A percentile compares a stretch with the other conserved stretches of the same genome.
These are phyloP conservation scores for Trichoderma asperellum DNA, from an alignment of 2,329 filamentous ascomycete species.

Conservation along the genomic window DNA sequence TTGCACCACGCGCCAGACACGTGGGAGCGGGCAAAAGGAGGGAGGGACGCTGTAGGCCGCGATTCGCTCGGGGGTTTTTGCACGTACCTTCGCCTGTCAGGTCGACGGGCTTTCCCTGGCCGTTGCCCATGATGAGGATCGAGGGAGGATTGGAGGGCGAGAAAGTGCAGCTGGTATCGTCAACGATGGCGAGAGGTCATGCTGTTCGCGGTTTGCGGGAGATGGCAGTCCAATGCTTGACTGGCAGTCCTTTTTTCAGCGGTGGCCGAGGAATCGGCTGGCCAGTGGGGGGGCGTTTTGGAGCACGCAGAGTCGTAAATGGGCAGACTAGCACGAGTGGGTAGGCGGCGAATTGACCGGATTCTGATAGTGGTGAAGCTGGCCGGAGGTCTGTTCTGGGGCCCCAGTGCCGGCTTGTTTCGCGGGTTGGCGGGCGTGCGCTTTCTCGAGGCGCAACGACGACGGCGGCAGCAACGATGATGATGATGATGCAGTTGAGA, in stretches of 20 bases:
- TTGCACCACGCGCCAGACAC: slow-evolving; percentile 19
- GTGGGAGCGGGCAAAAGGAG: slow-evolving; percentile 28
- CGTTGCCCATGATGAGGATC: slow-evolving; percentile 84
- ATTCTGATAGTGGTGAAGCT: slow-evolving; percentile 11
- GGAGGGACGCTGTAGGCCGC: slow-evolving; percentile 16
- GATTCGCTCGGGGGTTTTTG: slow-evolving; percentile 15
- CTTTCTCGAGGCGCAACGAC: neutral
- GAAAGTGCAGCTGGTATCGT: slow-evolving; percentile 30
- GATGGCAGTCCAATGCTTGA: neutral
- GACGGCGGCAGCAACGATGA: neutral
- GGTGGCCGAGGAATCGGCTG: slow-evolving; percentile 23
- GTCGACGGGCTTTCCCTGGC: slow-evolving; percentile 89
- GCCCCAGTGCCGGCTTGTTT: slow-evolving; percentile 3
- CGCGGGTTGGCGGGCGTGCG: neutral
- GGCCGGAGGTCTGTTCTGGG: slow-evolving; percentile 4
- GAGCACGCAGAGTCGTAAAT: slow-evolving; percentile 7
- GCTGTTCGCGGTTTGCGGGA: slow-evolving; percentile 29
- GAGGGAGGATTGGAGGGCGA: slow-evolving; percentile 34
- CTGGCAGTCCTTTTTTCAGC: slow-evolving; percentile 7
- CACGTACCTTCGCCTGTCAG: slow-evolving; percentile 85
- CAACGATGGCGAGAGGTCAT: slow-evolving; percentile 35
- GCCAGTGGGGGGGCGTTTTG: slow-evolving; percentile 23
- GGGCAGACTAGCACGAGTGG: slow-evolving; percentile 19
- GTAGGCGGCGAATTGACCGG: slow-evolving; percentile 25
- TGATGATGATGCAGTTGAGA: neutral